Evolutionary conservation across 208 protist genomes (phyloP), one percentile per base, ranked within the genome.

Genomic region (Tritrichomonas musculus): DNA sequence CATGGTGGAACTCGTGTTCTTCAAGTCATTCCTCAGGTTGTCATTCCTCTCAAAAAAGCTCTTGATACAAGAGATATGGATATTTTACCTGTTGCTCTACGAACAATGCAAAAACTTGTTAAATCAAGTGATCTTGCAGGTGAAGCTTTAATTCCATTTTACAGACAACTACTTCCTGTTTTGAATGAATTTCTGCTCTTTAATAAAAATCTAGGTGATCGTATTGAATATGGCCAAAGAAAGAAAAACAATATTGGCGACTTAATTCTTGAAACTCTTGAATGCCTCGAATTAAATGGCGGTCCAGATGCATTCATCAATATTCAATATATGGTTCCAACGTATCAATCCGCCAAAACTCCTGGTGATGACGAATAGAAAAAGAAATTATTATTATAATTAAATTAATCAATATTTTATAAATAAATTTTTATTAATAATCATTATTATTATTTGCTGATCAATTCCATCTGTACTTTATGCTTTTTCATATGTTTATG

Each of bases 71-170:
- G 82, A 8, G 82, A 92, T 66, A 27, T 66, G n/a, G 82, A 92
- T 5, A 92, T 92, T 92, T 3, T 92, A 30, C 55, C 82, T 44
- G 82, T 92, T 44, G 55, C 82, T 22, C 55, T 92, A 9, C 49
- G 55, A 5, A 92, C 55, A 92, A 92, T 92, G 22, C 82, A 92
- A 57, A 92, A 92, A 41, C 17, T 92, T 33, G 82, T 92, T 3
- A 92, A 97, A 25, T 98, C 97, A 57, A 97, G 96, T 36, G 97
- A 99, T 53, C 96, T 97, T 92, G 96, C 99, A 93, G 98, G 98
- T 36, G 97, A 98, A 93, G 98, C 98, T 8, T 96, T 99, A 17
- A 98, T 99, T 66, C 98, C 98, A 36, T 99, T 99, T 96, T 99
- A 99, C 95, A 94, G 98, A 33, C 98, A 99, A 94, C 97, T 99